These are phyloP conservation scores for Hygrocybe punicea DNA, from an alignment of 768 basidiomycete genomes.

Conservation along the genomic window DNA sequence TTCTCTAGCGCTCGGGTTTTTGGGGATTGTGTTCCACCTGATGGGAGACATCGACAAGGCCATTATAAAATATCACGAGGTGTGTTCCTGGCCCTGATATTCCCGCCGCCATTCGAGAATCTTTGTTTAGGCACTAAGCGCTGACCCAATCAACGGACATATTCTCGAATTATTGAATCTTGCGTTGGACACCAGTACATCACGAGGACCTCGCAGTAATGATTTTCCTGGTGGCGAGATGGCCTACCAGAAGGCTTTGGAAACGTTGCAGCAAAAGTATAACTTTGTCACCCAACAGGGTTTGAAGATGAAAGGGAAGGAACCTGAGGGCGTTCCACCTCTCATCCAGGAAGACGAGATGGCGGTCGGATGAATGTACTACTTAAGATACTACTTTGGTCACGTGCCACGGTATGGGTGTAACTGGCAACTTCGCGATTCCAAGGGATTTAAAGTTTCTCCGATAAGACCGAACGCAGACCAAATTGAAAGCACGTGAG, in stretches of 20 bases:
- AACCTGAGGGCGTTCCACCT: not conserved
- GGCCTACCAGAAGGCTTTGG: not conserved
- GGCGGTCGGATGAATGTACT: not conserved
- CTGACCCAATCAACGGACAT: slow-evolving; percentile 80
- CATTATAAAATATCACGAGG: slow-evolving; percentile 91
- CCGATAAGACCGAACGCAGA: no score
- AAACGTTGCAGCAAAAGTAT: slow-evolving; percentile 1
- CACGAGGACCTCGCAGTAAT: not conserved
- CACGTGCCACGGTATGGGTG: no score
- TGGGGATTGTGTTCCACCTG: slow-evolving; percentile 86
- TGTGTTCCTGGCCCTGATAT: slow-evolving; percentile 32
- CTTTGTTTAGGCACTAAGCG: slow-evolving; percentile 59
- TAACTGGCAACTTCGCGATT: no score
- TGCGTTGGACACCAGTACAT: slow-evolving; percentile 58
- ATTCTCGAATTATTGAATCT: slow-evolving; percentile 77
- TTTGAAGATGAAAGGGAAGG: not conserved
- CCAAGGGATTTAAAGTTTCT: no score
- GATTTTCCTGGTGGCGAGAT: not conserved
- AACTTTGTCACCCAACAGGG: not conserved
- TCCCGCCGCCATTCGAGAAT: not conserved
- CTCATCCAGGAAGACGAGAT: not conserved
- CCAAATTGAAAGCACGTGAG: no score
- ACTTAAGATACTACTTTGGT: not conserved
- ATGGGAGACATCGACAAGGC: slow-evolving; percentile 71
- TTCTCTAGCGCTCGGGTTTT: slow-evolving; percentile 74